Evolutionary conservation across 129 eudicot species (phyloP), one percentile per base, ranked within the genome.

Genomic region (Helianthus tuberosus): DNA sequence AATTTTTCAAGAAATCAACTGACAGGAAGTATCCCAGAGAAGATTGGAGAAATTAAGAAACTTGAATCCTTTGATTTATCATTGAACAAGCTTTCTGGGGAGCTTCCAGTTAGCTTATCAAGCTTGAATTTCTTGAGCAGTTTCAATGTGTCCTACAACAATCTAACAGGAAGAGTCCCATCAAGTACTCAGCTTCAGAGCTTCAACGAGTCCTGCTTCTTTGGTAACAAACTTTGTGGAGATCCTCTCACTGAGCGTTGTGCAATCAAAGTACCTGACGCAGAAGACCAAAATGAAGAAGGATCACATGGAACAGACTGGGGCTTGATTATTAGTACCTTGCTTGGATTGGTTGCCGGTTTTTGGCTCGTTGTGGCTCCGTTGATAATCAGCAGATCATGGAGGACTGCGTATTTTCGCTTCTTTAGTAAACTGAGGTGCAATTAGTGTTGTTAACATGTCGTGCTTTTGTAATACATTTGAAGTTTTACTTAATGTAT

Each of bases 21-120:
- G 61, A 77, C 76, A 6, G 82, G 82, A 77, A 66, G n/a, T 6
- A 82, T 82, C 12, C 86, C 79, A 1, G 63, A 47, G 20, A 67
- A 77, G 72, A 82, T 82, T 25, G 86, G 86, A 0, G 46, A 72
- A 32, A 23, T 82, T 72, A 76, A 46, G 16, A 32, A 46, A 47
- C 76, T 82, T 38, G 86, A 72, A 67, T 63, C 82, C 5, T 68
- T 77, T n/a, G 86, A 82, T 64, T 23, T 82, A 8, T 82, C 86
- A 0, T 3, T 47, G 43, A 82, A 82, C 62, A 27, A 38, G 32
- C 79, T 82, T 36, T 71, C 53, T 3, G 86, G 86, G 3, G 52
- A 12, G 44, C 74, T 88, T 17, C 93, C 93, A 10, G n/a, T 72
- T 13, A 49, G 84, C 49, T 60, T 73, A 53, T 73, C 77, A 60